A percentile compares a stretch with the other conserved stretches of the same genome.
Evolutionary conservation across 2,329 filamentous ascomycete species (phyloP).

Genomic region (Penicillium concentricum): DNA sequence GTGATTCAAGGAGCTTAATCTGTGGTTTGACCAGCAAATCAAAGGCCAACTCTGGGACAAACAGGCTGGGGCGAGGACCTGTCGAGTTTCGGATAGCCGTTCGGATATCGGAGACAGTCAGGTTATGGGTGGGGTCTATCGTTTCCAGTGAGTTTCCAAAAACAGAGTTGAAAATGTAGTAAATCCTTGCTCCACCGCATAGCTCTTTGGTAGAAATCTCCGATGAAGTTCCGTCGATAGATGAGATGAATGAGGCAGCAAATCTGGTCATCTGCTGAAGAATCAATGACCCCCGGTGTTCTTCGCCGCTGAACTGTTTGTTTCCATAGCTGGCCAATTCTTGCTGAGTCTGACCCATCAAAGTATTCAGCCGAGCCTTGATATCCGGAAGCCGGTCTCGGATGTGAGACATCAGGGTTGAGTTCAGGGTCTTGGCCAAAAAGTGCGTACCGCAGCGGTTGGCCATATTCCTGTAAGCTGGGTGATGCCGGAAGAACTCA

Average conservation of each 20-base stretch:
- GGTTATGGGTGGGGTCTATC: conserved; percentile 92
- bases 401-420: conserved; percentile 93
- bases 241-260: conserved; percentile 95
- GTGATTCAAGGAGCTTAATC: conserved; percentile 93
- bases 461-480: conserved; percentile 95
- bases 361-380: conserved; percentile 92
- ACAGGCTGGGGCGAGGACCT: conserved; percentile 88
- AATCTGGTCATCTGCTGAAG: conserved; percentile 98
- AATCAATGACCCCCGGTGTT: conserved; percentile 91
- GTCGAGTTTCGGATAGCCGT: conserved; percentile 98
- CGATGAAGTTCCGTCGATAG: conserved; percentile 96
- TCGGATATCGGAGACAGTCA: conserved; percentile 90
- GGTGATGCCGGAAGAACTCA: conserved; percentile 96
- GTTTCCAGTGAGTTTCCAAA: conserved; percentile 95
- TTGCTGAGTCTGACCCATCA: conserved; percentile 99
- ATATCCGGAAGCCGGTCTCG: conserved; percentile 94
- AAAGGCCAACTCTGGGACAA: conserved; percentile 96
- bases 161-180: conserved; percentile 99
- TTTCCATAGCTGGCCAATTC: conserved; percentile 97
- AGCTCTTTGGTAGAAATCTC: conserved; percentile 99
- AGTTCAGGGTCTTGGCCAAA: conserved; percentile 90
- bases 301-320: conserved; percentile 95
- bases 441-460: conserved; percentile 90
- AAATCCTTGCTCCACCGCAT: conserved; percentile 90
- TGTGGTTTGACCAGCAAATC: conserved; percentile 97